Evolutionary conservation across 768 basidiomycete genomes (phyloP), one percentile per base, ranked within the genome.

Genomic region (Boletus reticuloceps): DNA sequence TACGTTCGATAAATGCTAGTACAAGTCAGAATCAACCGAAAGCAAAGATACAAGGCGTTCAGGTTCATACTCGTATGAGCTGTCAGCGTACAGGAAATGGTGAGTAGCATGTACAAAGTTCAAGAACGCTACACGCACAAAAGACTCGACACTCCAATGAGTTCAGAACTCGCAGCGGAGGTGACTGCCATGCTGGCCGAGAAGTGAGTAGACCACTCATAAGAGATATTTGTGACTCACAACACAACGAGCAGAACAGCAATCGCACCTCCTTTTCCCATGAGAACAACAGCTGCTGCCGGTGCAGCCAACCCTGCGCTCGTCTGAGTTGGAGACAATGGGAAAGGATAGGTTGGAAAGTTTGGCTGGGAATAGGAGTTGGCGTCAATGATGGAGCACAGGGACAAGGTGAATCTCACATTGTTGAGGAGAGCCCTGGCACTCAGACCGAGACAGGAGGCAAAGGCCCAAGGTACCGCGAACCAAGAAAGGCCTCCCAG

Each of bases 291-390:
- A 0, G 78, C 78, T 3, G 80, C 78, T 2, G 77, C 75, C 20
- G 79, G 77, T 10, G 77, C 74, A 7, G 76, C 75, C 5, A 81
- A 69, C 14, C 80, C 79, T 11, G 76, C 76, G 43, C 72, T 77
- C 2, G 70, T 64, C 60, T 77, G 70, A 32, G 64, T 65, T 14
- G 73, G 63, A 0, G 74, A 73, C 39, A 29, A 29, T 9, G 27
- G 66, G 50, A 75, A 72, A 40, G 82, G 74, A 60, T 77, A 83
- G 0, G 82, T 83, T 4, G 82, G 82, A 58, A 82, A 83, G 34
- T 66, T 70, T 4, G 80, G 79, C 77, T 82, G 27, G 27, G 53
- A 20, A 37, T 13, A 31, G 3, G 5, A 50, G 5, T 19, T 11
- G n/a, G 12, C 12, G 25, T 52, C 41, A 54, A 22, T 4, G 5